Evolutionary conservation across 495 filamentous ascomycete species (phyloP), one percentile per base, ranked within the genome.

Genomic region (Acidomyces sp.): DNA sequence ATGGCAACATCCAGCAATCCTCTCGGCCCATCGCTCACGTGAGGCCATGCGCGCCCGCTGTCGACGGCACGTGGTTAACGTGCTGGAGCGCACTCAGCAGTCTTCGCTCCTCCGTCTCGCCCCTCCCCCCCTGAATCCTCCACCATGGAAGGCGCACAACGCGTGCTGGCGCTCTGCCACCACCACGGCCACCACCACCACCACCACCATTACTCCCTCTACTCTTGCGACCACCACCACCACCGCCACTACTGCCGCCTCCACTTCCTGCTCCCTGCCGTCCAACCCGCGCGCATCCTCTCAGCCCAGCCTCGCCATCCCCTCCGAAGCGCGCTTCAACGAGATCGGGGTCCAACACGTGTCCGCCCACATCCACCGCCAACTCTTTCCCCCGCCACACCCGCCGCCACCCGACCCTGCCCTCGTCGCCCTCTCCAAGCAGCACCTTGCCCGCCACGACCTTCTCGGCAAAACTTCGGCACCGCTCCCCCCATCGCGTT

Each of bases 291-390:
- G 24, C 18, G 22, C n/a, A n/a, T n/a, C n/a, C n/a, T n/a, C n/a
- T n/a, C n/a, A n/a, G n/a, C n/a, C n/a, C 52, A 27, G 21, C 31
- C 20, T 43, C 10, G 24, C 48, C 6, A 39, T 78, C 29, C 64
- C 68, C 19, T 69, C 75, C 24, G 52, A 64, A 23, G 64, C 79
- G 25, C 76, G 88, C 38, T 85, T 77, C 63, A 96, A 95, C 56
- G 80, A 90, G 41, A 82, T 99, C 48, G 83, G 84, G 18, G 84
- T 99, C 18, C 92, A 99, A 62, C 87, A 94, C 51, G 57, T 99
- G 29, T 90, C 83, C 65, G 67, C 68, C 40, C 69, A 79, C 68
- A 71, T 99, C 24, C 78, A 85, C 59, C 52, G 73, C 3, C 92
- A 96, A 58, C 65, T 97, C 29, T 97, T 97, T 56, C 67, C 65